Conservation (phyloP, 768 basidiomycete genomes). For the Leccinum truebloodii region DNA sequence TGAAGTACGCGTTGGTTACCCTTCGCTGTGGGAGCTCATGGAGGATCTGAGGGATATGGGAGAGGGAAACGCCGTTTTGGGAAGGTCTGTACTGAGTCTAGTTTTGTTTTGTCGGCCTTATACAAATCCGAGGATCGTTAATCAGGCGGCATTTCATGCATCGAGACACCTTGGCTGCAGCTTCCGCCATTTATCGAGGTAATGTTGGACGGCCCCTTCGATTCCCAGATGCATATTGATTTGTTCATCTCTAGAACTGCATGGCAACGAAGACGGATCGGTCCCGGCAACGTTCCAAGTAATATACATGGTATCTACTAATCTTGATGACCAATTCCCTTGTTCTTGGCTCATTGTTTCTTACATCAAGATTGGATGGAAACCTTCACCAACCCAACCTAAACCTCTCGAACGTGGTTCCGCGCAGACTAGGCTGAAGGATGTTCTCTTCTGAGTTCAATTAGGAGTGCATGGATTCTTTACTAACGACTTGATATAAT, state of each 20-base stretch:
- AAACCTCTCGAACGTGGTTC: conserved; percentile 66
- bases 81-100: conserved; percentile 50
- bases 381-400: conserved; percentile 65
- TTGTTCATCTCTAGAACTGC: conserved; percentile 57
- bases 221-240: not conserved
- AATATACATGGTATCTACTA: conserved; percentile 77
- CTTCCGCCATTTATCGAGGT: conserved; percentile 94
- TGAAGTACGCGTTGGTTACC: conserved; percentile 88
- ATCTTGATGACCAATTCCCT: not conserved
- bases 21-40: conserved; percentile 94
- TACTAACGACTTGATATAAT: not conserved
- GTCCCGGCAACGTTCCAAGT: conserved; percentile 96
- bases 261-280: conserved; percentile 80
- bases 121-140: not conserved
- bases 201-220: conserved; percentile 11
- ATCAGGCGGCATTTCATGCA: conserved; percentile 65
- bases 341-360: not conserved
- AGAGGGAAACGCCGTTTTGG: conserved; percentile 88
- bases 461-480: not conserved
- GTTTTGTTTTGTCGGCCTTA: not conserved
- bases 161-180: conserved; percentile 87
- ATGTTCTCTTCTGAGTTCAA: conserved; percentile 45
- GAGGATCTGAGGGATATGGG: conserved; percentile 97
- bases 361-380: conserved; percentile 76
- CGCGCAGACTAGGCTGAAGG: conserved; percentile 60